Conservation (phyloP, 352 stramenopile species). For the Phytophthora megakarya region DNA sequence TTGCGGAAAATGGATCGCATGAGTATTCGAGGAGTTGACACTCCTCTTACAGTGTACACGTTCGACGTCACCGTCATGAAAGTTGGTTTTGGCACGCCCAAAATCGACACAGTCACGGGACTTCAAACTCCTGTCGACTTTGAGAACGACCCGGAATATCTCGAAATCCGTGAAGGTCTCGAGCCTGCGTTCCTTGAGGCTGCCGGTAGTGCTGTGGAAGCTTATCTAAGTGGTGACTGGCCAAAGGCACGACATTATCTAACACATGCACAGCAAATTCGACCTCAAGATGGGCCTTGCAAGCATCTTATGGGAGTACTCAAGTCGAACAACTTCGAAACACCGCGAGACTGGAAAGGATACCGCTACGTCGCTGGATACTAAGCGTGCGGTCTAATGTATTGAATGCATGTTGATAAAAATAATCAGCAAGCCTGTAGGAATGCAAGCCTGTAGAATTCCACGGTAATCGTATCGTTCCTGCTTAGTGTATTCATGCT, state of each 20-base stretch:
- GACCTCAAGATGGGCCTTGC: slow-evolving; percentile 88
- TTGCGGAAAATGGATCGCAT: slow-evolving; percentile 87
- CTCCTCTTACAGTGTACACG: slow-evolving; percentile 84
- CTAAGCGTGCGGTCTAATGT: no score
- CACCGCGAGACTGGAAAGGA: slow-evolving; percentile 92
- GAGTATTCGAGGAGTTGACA: slow-evolving; percentile 83
- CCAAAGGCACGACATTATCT: slow-evolving; percentile 77
- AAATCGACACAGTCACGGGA: slow-evolving; percentile 62
- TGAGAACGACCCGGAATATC: slow-evolving; percentile 83
- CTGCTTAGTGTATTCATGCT: no score
- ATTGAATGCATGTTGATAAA: no score
- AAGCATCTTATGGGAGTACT: slow-evolving; percentile 92
- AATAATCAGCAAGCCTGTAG: no score
- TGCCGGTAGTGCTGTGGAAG: slow-evolving; percentile 65
- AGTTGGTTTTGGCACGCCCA: slow-evolving; percentile 73
- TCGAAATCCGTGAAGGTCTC: slow-evolving; percentile 81
- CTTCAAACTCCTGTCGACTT: slow-evolving; percentile 78
- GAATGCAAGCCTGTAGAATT: no score
- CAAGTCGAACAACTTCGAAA: slow-evolving; percentile 77
- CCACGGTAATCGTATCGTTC: no score
- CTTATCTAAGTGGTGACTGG: slow-evolving; percentile 79
- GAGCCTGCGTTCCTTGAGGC: slow-evolving; percentile 84
- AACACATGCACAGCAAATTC: slow-evolving; percentile 71
- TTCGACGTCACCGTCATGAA: slow-evolving; percentile 88
- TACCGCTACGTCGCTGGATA: slow-evolving; percentile 90